Conservation (phyloP, 2,329 filamentous ascomycete species). For the Colletotrichum neosansevieriae region DNA sequence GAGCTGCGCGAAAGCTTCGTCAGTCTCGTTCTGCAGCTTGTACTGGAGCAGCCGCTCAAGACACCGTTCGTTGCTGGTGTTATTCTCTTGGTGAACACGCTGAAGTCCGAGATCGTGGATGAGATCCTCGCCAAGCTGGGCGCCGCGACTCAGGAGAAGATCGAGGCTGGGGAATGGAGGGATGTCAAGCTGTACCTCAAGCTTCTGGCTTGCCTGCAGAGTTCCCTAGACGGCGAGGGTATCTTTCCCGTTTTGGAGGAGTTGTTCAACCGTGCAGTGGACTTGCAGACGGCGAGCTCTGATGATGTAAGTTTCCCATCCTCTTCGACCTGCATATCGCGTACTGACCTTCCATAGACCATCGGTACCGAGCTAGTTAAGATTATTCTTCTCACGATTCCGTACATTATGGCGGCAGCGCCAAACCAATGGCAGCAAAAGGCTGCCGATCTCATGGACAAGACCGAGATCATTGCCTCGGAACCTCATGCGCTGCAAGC, state of each 20-base stretch:
- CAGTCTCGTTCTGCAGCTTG: constrained; percentile 79
- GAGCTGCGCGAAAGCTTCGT: constrained; percentile 80
- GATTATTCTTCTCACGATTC: constrained; percentile 93
- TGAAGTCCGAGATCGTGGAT: constrained; percentile 79
- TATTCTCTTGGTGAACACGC: constrained; percentile 81
- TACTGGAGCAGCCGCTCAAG: constrained; percentile 94
- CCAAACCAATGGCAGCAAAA: constrained; percentile 78
- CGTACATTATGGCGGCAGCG: constrained; percentile 84
- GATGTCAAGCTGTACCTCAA: constrained; percentile 91
- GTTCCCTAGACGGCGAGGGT: constrained; percentile 84
- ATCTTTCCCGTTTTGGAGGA: constrained; percentile 88
- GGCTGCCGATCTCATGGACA: constrained; percentile 85
- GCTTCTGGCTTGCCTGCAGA: constrained; percentile 88
- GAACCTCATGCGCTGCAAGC: constrained; percentile 87
- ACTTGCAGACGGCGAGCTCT: constrained; percentile 90
- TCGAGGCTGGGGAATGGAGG: constrained; percentile 84
- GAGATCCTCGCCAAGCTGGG: constrained; percentile 76
- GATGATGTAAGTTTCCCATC: constrained; percentile 80
- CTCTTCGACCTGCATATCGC: background rate
- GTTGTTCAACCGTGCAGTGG: constrained; percentile 90
- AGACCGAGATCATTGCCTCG: constrained; percentile 93
- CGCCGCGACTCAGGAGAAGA: constrained; percentile 72
- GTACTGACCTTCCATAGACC: constrained; percentile 56
- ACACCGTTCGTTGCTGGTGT: constrained; percentile 94
- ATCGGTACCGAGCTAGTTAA: constrained; percentile 91